Conservation (phyloP, 1,284 basidiomycete species). For the Malassezia sp. region DNA sequence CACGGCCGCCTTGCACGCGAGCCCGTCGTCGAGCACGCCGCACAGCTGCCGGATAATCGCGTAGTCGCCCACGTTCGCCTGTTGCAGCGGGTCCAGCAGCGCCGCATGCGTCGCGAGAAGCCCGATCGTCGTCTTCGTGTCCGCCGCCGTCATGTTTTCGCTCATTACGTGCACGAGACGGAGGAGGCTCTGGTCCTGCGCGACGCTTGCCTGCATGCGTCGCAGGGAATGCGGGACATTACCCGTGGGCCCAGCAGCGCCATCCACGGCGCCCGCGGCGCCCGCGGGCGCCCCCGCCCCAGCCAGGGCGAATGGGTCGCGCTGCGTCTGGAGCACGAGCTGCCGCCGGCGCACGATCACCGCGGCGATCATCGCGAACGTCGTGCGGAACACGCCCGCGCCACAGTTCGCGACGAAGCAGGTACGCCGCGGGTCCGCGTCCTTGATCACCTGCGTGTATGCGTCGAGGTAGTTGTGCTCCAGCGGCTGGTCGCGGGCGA, state of each 20-base stretch:
- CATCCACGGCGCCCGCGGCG: conserved; percentile 18
- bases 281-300: background rate
- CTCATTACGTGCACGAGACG: conserved; percentile 74
- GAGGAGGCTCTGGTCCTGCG: conserved; percentile 67
- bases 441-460: conserved; percentile 70
- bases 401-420: conserved; percentile 92
- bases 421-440: conserved; percentile 67
- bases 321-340: conserved; percentile 61
- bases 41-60: conserved; percentile 37
- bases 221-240: conserved; percentile 13
- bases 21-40: conserved; percentile 39
- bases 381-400: conserved; percentile 90
- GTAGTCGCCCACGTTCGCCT: conserved; percentile 41
- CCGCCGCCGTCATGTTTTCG: conserved; percentile 53
- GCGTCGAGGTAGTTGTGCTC: conserved; percentile 60
- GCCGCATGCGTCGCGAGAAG: conserved; percentile 35
- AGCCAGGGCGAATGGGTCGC: conserved; percentile 61
- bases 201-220: conserved; percentile 36
- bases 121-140: conserved; percentile 32
- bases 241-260: conserved; percentile 15
- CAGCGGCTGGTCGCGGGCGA: conserved; percentile 53
- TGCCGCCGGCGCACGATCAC: conserved; percentile 77
- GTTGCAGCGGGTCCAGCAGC: conserved; percentile 34
- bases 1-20: conserved; percentile 37
- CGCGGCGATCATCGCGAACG: conserved; percentile 93